Base-by-base conservation (phyloP, 805 yeast genomes). In the Kurtzmaniella cleridarum region DNA sequence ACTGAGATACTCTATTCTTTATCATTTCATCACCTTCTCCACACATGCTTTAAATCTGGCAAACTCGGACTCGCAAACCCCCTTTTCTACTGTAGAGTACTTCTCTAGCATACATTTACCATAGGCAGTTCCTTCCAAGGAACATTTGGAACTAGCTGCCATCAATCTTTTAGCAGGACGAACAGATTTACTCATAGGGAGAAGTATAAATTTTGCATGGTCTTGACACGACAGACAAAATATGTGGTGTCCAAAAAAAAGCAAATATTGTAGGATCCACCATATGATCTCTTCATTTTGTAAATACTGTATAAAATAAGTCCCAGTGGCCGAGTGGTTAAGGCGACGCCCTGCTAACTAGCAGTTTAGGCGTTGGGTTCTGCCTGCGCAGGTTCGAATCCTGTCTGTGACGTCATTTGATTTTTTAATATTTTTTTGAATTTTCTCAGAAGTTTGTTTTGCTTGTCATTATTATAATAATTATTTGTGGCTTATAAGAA, bases 351-450 rank as follows among this genome's bases (percentile, higher is more conserved):
- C 69, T 62, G 67, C 69, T 62, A 59, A 55, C 51, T 43, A 46
- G 57, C 47, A 39, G 58, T 42, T 52, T 57, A 47, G 72, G 64
- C 69, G 62, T 65, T 47, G 60, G 62, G 67, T 50, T 54, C 55
- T 66, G 59, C 73, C 68, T 64, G 62, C 73, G 73, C 73, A 68
- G 72, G 73, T 68, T 68, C 73, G 73, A 68, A 67, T 67, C 73
- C 72, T 67, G 73, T 66, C 71, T 63, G 70, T 66, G 60, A 64
- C 73, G 73, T 37, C 41, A 45, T 53, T 44, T 53, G 51, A 60
- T 62, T 53, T 32, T n/a, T n/a, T n/a, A n/a, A n/a, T n/a, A n/a
- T n/a, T n/a, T n/a, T n/a, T n/a, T n/a, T n/a, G n/a, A n/a, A n/a
- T n/a, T n/a, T n/a, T n/a, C n/a, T n/a, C n/a, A n/a, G n/a, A n/a